phyloP scores from a whole-genome alignment of 1,284 basidiomycete species.

The Acaromyces ingoldii region DNA sequence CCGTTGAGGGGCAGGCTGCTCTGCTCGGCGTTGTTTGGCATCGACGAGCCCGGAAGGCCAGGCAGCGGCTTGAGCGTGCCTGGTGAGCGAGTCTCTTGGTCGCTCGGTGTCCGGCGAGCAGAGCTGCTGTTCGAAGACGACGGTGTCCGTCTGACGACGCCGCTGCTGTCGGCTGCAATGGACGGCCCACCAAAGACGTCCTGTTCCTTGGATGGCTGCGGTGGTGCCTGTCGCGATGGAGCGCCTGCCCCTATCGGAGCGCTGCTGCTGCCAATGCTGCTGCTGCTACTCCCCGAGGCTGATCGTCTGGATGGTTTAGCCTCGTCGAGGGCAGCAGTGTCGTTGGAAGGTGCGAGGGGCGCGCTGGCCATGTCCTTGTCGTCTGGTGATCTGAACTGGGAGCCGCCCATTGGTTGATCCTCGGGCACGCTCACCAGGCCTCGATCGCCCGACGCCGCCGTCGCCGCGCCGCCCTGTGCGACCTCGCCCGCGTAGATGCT shows the following conservation, averaged over 20 bases:
- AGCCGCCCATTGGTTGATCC: conserved; percentile 24
- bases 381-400: conserved; percentile 2
- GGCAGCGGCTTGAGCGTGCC: conserved; percentile 27
- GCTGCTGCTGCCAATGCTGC: not conserved
- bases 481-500: conserved; percentile 15
- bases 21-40: not conserved
- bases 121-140: conserved; percentile 14
- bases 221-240: not conserved
- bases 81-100: not conserved
- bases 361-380: not conserved
- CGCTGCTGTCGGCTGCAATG: conserved; percentile 10
- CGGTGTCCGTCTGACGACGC: conserved; percentile 13
- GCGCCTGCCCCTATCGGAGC: not conserved
- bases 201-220: not conserved
- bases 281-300: not conserved
- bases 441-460: conserved; percentile 5
- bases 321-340: not conserved
- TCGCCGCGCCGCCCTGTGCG: not conserved
- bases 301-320: too few relatives aligned
- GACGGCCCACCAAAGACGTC: not conserved
- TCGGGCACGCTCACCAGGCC: conserved; percentile 32
- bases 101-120: conserved; percentile 4
- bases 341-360: not conserved
- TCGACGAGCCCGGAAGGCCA: conserved; percentile 13
- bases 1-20: not conserved